Evolutionary conservation across 352 stramenopile species (phyloP).

Genomic region (Thalassiosira mediterranea): DNA sequence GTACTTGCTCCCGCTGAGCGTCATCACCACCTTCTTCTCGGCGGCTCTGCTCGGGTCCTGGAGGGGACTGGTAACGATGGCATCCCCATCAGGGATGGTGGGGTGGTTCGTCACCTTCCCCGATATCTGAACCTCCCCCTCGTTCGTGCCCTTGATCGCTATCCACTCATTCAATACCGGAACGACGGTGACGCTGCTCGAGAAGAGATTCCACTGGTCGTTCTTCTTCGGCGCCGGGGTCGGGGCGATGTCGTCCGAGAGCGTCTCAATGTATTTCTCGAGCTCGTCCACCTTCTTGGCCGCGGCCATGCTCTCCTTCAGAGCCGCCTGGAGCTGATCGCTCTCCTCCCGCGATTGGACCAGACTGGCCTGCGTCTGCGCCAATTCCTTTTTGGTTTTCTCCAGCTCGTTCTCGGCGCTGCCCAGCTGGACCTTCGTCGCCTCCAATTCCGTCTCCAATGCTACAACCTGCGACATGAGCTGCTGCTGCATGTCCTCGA

Average conservation of each 20-base stretch:
- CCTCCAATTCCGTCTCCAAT: conserved; percentile 30
- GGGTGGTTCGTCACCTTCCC: conserved; percentile 71
- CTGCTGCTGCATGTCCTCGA: conserved; percentile 52
- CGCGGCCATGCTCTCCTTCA: conserved; percentile 24
- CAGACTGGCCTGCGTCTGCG: conserved; percentile 7
- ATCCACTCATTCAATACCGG: conserved; percentile 69
- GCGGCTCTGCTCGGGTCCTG: conserved; percentile 38
- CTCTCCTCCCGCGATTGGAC: conserved; percentile 6
- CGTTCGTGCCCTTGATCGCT: conserved; percentile 40
- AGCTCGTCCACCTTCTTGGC: conserved; percentile 2
- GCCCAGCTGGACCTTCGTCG: conserved; percentile 10
- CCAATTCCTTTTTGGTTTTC: conserved; percentile 12
- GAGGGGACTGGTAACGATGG: conserved; percentile 72
- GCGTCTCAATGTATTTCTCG: neutral
- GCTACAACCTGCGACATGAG: conserved; percentile 20
- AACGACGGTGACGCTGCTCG: conserved; percentile 30
- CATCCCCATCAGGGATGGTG: conserved; percentile 73
- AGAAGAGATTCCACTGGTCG: conserved; percentile 43
- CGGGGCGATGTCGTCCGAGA: neutral
- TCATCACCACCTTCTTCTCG: conserved; percentile 65
- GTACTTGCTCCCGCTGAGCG: conserved; percentile 70
- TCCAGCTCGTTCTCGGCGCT: conserved; percentile 26
- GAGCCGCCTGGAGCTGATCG: conserved; percentile 34
- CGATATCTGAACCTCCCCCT: conserved; percentile 58
- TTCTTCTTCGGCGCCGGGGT: neutral